Evolutionary conservation across 805 yeast genomes (phyloP).

Genomic region (Starmerella vitae): DNA sequence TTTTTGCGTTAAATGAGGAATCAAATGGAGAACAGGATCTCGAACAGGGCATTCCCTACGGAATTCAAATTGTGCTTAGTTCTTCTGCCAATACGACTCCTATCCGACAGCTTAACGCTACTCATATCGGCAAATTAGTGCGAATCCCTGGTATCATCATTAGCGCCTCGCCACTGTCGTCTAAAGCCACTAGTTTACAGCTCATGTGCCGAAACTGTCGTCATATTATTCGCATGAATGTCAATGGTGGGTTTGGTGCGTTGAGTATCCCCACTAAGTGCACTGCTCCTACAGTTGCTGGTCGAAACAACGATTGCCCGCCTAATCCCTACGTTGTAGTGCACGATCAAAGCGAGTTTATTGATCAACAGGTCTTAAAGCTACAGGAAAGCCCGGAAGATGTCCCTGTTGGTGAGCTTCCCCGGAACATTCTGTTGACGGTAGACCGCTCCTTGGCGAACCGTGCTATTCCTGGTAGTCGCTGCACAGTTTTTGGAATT

Average conservation of each 20-base stretch:
- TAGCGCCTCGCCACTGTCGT: slow-evolving; percentile 73
- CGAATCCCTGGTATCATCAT: slow-evolving; percentile 87
- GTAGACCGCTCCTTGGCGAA: slow-evolving; percentile 85
- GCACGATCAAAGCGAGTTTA: slow-evolving; percentile 85
- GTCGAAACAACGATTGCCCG: slow-evolving; percentile 52
- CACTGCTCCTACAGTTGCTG: slow-evolving; percentile 39
- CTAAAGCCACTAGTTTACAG: slow-evolving; percentile 74
- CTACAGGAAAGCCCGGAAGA: slow-evolving; percentile 95
- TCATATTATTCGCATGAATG: slow-evolving; percentile 53
- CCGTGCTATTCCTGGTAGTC: slow-evolving; percentile 84
- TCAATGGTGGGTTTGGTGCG: slow-evolving; percentile 58
- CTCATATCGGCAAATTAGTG: slow-evolving; percentile 77
- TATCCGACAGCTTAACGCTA: slow-evolving; percentile 72
- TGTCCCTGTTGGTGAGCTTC: slow-evolving; percentile 99
- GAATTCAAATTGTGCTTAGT: slow-evolving; percentile 65
- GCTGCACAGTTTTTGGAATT: slow-evolving; percentile 84
- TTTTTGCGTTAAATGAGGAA: slow-evolving; percentile 18
- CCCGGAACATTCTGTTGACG: slow-evolving; percentile 76
- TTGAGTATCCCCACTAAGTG: slow-evolving; percentile 56
- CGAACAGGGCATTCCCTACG: slow-evolving; percentile 44
- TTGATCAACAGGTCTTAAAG: slow-evolving; percentile 88
- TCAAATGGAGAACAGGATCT: slow-evolving; percentile 31
- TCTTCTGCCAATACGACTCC: slow-evolving; percentile 60
- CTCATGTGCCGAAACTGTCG: slow-evolving; percentile 80
- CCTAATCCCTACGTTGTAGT: slow-evolving; percentile 85